These are phyloP conservation scores for Diutina mesorugosa DNA, from an alignment of 1,139 yeast species.

Conservation along the genomic window DNA sequence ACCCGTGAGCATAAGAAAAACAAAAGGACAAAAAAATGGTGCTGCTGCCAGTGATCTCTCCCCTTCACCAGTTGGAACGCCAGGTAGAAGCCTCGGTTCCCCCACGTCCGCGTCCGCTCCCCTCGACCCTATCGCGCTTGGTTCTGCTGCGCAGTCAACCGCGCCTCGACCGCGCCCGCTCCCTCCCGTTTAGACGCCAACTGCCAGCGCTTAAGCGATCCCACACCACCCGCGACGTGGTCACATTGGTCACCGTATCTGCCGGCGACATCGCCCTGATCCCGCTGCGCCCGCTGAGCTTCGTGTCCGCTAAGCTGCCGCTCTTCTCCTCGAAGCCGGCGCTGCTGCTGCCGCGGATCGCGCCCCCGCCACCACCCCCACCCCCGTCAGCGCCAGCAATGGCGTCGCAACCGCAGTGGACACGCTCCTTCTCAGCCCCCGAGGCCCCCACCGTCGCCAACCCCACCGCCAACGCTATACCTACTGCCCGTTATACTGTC, in stretches of 20 bases:
- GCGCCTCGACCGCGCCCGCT: neutral
- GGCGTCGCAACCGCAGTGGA: neutral
- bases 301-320: neutral
- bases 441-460: neutral
- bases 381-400: neutral
- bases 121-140: neutral
- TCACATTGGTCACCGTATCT: neutral
- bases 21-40: neutral
- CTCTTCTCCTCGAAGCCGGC: neutral
- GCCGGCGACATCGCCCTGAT: neutral
- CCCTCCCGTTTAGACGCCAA: neutral
- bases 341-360: neutral
- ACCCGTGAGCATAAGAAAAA: neutral
- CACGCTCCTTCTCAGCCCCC: neutral
- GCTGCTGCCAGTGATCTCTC: neutral
- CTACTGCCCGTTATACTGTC: neutral
- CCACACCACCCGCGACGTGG: neutral
- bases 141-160: neutral
- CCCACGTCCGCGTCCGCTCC: neutral
- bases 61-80: neutral
- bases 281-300: neutral
- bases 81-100: neutral
- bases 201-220: neutral
- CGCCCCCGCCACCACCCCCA: neutral
- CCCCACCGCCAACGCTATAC: neutral